Conservation (phyloP, 192 early-diverging fungal species). For the Backusella tarrabulga region DNA sequence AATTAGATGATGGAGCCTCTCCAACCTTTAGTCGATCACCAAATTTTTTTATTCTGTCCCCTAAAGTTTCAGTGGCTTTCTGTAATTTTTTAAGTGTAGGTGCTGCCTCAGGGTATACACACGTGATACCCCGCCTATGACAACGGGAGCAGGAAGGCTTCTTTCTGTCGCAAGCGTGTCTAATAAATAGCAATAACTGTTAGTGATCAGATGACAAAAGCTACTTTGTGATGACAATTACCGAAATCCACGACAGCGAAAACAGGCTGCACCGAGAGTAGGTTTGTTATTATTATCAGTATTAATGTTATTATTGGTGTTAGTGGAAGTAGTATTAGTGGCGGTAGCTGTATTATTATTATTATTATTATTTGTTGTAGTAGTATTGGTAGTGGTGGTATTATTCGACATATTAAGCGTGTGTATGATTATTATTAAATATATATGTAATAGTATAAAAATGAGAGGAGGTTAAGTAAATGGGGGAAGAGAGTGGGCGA, state of each 20-base stretch:
- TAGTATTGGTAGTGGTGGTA: not conserved
- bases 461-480: not conserved
- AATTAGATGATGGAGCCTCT: not conserved
- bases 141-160: slow-evolving; percentile 36
- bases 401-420: not conserved
- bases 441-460: not conserved
- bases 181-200: not conserved
- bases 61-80: slow-evolving; percentile 33
- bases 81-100: slow-evolving; percentile 36
- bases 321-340: not conserved
- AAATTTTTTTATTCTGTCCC: slow-evolving; percentile 32
- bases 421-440: not conserved
- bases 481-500: not conserved
- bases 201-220: slow-evolving; percentile 1
- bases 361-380: not conserved
- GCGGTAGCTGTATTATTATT: not conserved
- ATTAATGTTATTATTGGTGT: not conserved
- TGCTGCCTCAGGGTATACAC: slow-evolving; percentile 39
- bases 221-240: slow-evolving; percentile 6
- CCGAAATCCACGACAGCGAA: slow-evolving; percentile 39
- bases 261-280: slow-evolving; percentile 28
- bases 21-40: slow-evolving; percentile 26
- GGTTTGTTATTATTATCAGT: not conserved
- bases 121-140: slow-evolving; percentile 27
- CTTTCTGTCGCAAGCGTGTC: slow-evolving; percentile 36